Percentiles rank a stretch among this genome's conserved stretches.
phyloP scores from a whole-genome alignment of 768 basidiomycete genomes.

The Naganishia randhawae region DNA sequence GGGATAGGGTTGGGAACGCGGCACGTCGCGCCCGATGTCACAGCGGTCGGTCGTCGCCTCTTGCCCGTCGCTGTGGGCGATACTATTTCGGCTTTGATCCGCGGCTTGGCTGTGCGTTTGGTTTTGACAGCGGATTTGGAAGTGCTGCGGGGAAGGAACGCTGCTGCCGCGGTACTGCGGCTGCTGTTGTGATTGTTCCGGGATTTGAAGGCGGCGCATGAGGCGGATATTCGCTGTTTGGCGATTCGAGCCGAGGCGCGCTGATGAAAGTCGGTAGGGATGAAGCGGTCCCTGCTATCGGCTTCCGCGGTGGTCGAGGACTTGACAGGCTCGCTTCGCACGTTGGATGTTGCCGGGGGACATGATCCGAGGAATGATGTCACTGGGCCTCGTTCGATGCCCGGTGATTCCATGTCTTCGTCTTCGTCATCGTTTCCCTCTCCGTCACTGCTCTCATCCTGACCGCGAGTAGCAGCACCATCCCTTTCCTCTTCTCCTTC shows the following conservation, averaged over 20 bases:
- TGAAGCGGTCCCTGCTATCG: background rate
- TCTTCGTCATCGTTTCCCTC: slow-evolving; percentile 1
- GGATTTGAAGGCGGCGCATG: slow-evolving; percentile 2
- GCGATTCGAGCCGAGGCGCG: slow-evolving; percentile 1
- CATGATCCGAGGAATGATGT: background rate
- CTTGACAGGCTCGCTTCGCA: slow-evolving; percentile 8
- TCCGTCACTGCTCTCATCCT: slow-evolving; percentile 2
- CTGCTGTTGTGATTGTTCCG: background rate
- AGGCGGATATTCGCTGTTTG: background rate
- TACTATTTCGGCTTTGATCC: background rate
- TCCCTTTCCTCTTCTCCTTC: background rate
- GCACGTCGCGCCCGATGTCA: slow-evolving; percentile 6
- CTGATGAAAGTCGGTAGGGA: background rate
- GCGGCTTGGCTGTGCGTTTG: slow-evolving; percentile 1
- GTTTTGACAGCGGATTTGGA: background rate
- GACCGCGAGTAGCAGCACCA: background rate
- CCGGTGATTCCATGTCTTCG: background rate
- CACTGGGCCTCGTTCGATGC: background rate
- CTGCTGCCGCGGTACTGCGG: background rate
- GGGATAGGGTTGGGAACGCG: slow-evolving; percentile 23
- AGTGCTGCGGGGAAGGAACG: background rate
- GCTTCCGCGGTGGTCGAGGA: background rate
- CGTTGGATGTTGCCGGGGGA: background rate
- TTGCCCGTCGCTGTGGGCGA: background rate
- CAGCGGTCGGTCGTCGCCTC: background rate